phyloP scores from a whole-genome alignment of 306 rosid species.

The Mimosa bimucronata region DNA sequence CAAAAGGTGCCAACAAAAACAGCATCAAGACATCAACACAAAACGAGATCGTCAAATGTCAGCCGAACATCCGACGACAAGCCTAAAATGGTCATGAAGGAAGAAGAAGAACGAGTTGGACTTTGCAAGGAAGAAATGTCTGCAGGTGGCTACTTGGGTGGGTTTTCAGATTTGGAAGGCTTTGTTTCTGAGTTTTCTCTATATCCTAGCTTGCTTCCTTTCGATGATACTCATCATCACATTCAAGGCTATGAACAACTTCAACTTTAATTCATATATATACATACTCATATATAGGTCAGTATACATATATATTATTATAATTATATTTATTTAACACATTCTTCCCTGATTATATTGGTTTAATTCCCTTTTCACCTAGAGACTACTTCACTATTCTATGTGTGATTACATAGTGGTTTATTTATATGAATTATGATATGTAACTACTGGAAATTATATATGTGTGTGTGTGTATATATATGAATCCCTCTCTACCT shows the following conservation, averaged over 20 bases:
- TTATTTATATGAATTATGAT: slow-evolving; percentile 13
- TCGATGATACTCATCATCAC: slow-evolving; percentile 54
- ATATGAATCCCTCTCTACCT: neutral
- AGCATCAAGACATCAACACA: slow-evolving; percentile 26
- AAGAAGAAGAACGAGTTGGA: slow-evolving; percentile 49
- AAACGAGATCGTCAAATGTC: slow-evolving; percentile 19
- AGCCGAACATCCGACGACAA: slow-evolving; percentile 21
- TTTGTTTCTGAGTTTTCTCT: slow-evolving; percentile 67
- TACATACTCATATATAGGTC: neutral
- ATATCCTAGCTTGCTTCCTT: slow-evolving; percentile 55
- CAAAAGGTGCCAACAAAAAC: slow-evolving; percentile 25
- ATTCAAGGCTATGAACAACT: slow-evolving; percentile 62
- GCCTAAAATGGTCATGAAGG: slow-evolving; percentile 33
- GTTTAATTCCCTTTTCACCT: too few relatives aligned
- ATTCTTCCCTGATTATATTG: neutral
- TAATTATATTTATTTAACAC: neutral
- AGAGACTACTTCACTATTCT: too few relatives aligned
- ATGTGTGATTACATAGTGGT: neutral
- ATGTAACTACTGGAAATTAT: neutral
- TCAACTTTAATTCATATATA: slow-evolving; percentile 35
- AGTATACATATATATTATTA: neutral
- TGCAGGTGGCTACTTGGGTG: slow-evolving; percentile 61
- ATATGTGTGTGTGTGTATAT: neutral
- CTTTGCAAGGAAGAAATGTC: slow-evolving; percentile 51
- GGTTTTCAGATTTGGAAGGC: slow-evolving; percentile 78